Evolutionary conservation across 495 filamentous ascomycete species (phyloP).

Genomic region (Penicillium goetzii): DNA sequence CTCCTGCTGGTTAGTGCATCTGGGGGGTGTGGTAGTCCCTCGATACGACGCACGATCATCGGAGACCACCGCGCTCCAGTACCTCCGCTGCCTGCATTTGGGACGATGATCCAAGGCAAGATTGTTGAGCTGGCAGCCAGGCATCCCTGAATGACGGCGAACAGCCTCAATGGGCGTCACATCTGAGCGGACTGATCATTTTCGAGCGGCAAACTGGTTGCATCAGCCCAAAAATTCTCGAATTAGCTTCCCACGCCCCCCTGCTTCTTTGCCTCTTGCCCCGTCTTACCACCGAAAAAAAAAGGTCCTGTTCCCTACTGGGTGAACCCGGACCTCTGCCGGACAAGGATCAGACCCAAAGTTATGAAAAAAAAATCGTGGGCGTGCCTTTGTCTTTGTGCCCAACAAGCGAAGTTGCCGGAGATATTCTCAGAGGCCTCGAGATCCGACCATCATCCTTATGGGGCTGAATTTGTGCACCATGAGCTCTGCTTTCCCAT

Average conservation of each 20-base stretch:
- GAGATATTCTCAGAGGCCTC: slow-evolving; percentile 13
- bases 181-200: slow-evolving; percentile 30
- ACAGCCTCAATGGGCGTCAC: slow-evolving; percentile 33
- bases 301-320: slow-evolving; percentile 19
- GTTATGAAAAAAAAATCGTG: slow-evolving; percentile 24
- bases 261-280: slow-evolving; percentile 32
- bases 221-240: slow-evolving; percentile 28
- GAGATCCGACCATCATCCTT: slow-evolving; percentile 6
- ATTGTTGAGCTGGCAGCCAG: slow-evolving; percentile 44
- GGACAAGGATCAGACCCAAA: slow-evolving; percentile 37
- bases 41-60: slow-evolving; percentile 34
- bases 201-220: slow-evolving; percentile 25
- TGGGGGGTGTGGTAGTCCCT: slow-evolving; percentile 9
- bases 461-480: slow-evolving; percentile 17
- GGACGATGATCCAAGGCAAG: slow-evolving; percentile 37
- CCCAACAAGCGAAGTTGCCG: slow-evolving; percentile 35
- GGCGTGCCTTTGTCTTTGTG: slow-evolving; percentile 31
- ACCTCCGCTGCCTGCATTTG: slow-evolving; percentile 22
- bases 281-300: slow-evolving; percentile 36
- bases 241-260: slow-evolving; percentile 37
- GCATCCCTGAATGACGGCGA: slow-evolving; percentile 32
- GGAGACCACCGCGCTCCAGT: slow-evolving; percentile 28
- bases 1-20: slow-evolving; percentile 14
- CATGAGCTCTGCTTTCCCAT: slow-evolving; percentile 17
- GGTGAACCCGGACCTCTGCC: slow-evolving; percentile 33